phyloP scores from a whole-genome alignment of 257 asterid genomes.

The Knoxia roxburghii region DNA sequence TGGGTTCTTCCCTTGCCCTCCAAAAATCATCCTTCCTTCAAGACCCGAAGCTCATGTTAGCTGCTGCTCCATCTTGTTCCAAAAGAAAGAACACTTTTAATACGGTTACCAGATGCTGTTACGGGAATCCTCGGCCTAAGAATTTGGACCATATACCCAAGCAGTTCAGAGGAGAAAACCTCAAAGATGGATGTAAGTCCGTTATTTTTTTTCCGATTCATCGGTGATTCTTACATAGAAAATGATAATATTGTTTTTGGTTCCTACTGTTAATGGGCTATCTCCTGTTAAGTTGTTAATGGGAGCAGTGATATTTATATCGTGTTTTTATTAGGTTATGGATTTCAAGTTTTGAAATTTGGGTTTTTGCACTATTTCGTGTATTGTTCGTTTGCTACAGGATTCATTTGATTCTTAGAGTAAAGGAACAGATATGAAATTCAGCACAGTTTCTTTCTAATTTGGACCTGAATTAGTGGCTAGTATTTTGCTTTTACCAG shows the following conservation, averaged over 20 bases:
- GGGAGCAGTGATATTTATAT: neutral
- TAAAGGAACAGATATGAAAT: neutral
- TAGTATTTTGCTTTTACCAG: neutral
- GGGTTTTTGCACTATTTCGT: neutral
- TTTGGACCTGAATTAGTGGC: neutral
- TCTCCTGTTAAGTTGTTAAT: too few relatives aligned
- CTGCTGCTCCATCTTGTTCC: constrained; percentile 15
- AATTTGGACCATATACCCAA: constrained; percentile 72
- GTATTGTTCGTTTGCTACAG: neutral
- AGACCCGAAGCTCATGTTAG: constrained; percentile 37
- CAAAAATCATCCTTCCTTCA: constrained; percentile 36
- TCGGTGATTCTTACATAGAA: neutral
- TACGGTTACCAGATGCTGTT: constrained; percentile 39
- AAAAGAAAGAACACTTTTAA: constrained; percentile 24
- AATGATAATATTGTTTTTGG: too few relatives aligned
- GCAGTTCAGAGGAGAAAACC: constrained; percentile 76
- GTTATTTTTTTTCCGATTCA: neutral
- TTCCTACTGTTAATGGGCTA: neutral
- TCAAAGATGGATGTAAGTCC: constrained; percentile 75
- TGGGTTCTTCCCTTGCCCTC: constrained; percentile 21
- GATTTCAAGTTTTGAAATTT: neutral
- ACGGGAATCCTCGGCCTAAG: constrained; percentile 46
- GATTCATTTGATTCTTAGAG: neutral
- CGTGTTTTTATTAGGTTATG: neutral
- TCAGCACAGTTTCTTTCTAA: neutral